Percentiles rank a stretch among this genome's conserved stretches.
These are phyloP conservation scores for Ramichloridium luteum DNA, from an alignment of 2,329 filamentous ascomycete species.

Conservation along the genomic window DNA sequence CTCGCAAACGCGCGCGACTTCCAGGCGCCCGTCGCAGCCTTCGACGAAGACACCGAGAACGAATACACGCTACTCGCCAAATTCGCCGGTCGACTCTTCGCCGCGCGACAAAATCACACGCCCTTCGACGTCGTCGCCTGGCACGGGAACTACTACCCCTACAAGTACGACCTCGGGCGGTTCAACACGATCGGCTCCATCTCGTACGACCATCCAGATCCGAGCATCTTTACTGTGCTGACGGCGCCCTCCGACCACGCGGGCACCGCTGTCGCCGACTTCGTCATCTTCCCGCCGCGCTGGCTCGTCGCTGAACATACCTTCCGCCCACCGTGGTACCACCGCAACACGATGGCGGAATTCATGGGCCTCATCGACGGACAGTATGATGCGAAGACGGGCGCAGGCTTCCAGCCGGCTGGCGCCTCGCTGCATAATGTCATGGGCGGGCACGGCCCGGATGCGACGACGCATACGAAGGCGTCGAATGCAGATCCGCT, in stretches of 20 bases:
- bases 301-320: slow-evolving; percentile 60
- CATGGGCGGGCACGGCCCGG: slow-evolving; percentile 40
- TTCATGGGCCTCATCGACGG: slow-evolving; percentile 51
- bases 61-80: slow-evolving; percentile 50
- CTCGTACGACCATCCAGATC: slow-evolving; percentile 53
- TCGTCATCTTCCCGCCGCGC: slow-evolving; percentile 60
- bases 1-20: slow-evolving; percentile 56
- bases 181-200: slow-evolving; percentile 46
- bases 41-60: slow-evolving; percentile 42
- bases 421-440: slow-evolving; percentile 43
- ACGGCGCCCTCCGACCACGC: slow-evolving; percentile 47
- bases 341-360: slow-evolving; percentile 56
- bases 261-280: slow-evolving; percentile 51
- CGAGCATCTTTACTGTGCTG: slow-evolving; percentile 54
- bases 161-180: slow-evolving; percentile 47
- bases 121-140: slow-evolving; percentile 62
- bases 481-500: slow-evolving; percentile 42
- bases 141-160: slow-evolving; percentile 56
- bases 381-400: slow-evolving; percentile 47
- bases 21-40: slow-evolving; percentile 46
- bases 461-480: slow-evolving; percentile 44
- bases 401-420: slow-evolving; percentile 45
- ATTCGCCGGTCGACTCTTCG: slow-evolving; percentile 49
- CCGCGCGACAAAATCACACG: slow-evolving; percentile 49
- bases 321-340: slow-evolving; percentile 61